Conservation (phyloP, 495 filamentous ascomycete genomes). For the Thermothielavioides terrestris region DNA sequence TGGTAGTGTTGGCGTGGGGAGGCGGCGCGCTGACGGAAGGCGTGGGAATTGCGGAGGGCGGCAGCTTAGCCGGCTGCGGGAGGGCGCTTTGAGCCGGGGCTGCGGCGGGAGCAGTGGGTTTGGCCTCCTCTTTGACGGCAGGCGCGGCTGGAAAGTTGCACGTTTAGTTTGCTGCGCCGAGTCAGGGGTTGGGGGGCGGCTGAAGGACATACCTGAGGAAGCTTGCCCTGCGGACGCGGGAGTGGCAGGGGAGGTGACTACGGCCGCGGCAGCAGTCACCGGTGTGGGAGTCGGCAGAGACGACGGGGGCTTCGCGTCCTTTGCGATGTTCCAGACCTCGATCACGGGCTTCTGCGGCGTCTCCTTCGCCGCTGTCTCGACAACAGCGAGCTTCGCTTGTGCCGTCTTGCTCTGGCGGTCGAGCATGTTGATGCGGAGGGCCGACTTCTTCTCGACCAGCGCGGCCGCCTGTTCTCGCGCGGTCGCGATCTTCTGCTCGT, state of each 20-base stretch:
- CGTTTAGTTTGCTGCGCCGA: conserved; percentile 3
- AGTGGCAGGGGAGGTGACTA: neutral
- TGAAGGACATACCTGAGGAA: conserved; percentile 24
- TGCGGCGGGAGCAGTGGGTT: conserved; percentile 9
- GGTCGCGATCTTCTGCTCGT: conserved; percentile 42
- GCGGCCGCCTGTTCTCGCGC: conserved; percentile 45
- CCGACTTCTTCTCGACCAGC: conserved; percentile 55
- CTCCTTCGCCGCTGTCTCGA: conserved; percentile 71
- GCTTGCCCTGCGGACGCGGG: conserved; percentile 15
- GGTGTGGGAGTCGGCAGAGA: conserved; percentile 27
- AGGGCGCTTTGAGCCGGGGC: neutral
- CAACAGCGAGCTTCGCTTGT: conserved; percentile 64
- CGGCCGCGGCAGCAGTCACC: conserved; percentile 5
- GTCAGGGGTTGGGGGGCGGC: neutral
- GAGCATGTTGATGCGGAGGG: conserved; percentile 69
- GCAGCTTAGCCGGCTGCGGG: conserved; percentile 8
- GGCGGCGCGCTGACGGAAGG: neutral
- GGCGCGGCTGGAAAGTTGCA: conserved; percentile 19
- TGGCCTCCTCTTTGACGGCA: conserved; percentile 16
- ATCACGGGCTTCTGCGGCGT: conserved; percentile 71
- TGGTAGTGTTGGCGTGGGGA: too few species aligned
- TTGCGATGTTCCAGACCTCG: conserved; percentile 78
- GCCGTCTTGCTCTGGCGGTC: conserved; percentile 58
- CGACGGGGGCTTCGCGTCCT: conserved; percentile 55
- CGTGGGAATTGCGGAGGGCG: neutral